Base-by-base conservation (phyloP, 805 yeast genomes). In the Jamesozyma spencerorum region DNA sequence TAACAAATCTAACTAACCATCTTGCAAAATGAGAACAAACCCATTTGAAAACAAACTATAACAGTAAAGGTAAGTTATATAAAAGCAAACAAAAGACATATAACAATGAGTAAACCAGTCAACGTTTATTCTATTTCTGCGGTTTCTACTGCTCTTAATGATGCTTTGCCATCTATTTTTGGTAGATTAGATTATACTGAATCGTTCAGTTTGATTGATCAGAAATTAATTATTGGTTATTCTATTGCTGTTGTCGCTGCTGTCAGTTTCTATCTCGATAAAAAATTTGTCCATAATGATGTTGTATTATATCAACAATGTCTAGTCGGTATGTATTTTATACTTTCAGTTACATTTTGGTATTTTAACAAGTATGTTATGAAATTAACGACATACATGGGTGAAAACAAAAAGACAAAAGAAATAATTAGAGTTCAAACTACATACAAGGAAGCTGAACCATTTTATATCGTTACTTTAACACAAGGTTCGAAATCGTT, bases 141-240 rank as follows among this genome's bases (percentile, higher is more conserved):
- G 24, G 46, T 55, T 22, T 52, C 58, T 28, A 56, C 55, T 39
- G 40, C 57, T n/a, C 34, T 60, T 24, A 58, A 57, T 35, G 63
- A 58, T 24, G 54, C 54, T 4, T 32, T 60, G 15, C 58, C 62
- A 15, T 45, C 40, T 4, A 38, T 51, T 15, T 50, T 60, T 31
- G 32, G 44, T 12, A 50, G 57, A 34, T 43, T 58, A 37, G 49
- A 50, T 18, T 57, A 49, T 39, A 45, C 32, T 12, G 55, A 57
- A 40, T 39, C 49, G 1, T 53, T 46, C 39, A 40, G 35, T 14
- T 38, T 57, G 32, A 45, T 50, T 29, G 83, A 77, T 53, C 52
- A 65, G 14, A 74, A 71, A 51, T 56, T 76, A 35, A 71, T 66
- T 5, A 57, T 77, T 38, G 81, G 81, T 1, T 67, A 70, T 42